A percentile compares a stretch with the other conserved stretches of the same genome.
Evolutionary conservation across 345 rosid species (phyloP).

Genomic region (Acer campestre): DNA sequence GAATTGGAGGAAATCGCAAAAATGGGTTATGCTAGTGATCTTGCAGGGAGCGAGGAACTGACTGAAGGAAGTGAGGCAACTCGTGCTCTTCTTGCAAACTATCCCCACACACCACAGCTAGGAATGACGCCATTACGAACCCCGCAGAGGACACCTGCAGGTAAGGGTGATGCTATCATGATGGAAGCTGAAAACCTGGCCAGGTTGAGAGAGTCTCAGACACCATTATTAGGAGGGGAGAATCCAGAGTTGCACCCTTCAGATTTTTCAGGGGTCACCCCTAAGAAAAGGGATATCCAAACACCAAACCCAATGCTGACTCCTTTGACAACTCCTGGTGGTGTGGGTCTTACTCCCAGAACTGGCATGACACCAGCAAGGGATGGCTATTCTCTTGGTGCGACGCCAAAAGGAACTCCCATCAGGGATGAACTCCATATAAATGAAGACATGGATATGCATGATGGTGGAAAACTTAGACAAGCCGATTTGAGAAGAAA

Average conservation of each 20-base stretch:
- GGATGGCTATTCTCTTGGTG: slow-evolving; percentile 74
- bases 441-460: slow-evolving; percentile 88
- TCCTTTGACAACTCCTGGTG: slow-evolving; percentile 93
- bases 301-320: slow-evolving; percentile 94
- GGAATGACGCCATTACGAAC: slow-evolving; percentile 93
- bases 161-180: slow-evolving; percentile 97
- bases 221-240: slow-evolving; percentile 95
- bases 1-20: slow-evolving; percentile 97
- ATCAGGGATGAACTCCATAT: slow-evolving; percentile 96
- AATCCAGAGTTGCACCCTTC: slow-evolving; percentile 99
- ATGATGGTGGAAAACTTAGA: slow-evolving; percentile 70
- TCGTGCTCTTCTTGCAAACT: slow-evolving; percentile 90
- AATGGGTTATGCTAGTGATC: slow-evolving; percentile 98
- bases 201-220: slow-evolving; percentile 95
- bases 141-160: slow-evolving; percentile 96
- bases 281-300: slow-evolving; percentile 80
- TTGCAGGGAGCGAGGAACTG: slow-evolving; percentile 83
- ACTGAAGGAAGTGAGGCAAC: slow-evolving; percentile 93
- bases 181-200: slow-evolving; percentile 99
- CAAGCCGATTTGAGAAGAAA: slow-evolving; percentile 82
- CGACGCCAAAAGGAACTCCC: slow-evolving; percentile 96
- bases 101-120: slow-evolving; percentile 80
- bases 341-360: slow-evolving; percentile 78
- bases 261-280: slow-evolving; percentile 98
- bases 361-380: slow-evolving; percentile 91